Evolutionary conservation across 225 moss, liverwort and hornwort species (phyloP).

Genomic region (Pseudisothecium myosuroides): DNA sequence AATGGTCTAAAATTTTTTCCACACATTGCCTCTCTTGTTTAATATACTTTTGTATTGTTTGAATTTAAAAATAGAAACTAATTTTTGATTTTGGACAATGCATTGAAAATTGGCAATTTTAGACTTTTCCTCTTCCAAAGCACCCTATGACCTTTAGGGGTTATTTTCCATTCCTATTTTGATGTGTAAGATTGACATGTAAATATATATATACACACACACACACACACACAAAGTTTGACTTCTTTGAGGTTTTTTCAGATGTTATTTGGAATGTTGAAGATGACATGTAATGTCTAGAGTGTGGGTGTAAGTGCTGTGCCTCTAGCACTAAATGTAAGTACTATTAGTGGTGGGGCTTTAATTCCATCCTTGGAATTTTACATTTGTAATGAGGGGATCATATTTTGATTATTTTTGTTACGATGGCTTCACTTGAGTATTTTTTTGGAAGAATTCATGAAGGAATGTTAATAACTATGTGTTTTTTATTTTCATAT

Average conservation of each 20-base stretch:
- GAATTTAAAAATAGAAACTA: too few species aligned
- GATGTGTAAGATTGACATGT: too few species aligned
- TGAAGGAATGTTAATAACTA: neutral
- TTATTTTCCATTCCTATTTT: too few species aligned
- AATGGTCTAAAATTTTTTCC: neutral
- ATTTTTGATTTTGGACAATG: too few species aligned
- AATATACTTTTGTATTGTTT: too few species aligned
- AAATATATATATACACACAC: too few species aligned
- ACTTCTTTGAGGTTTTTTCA: accelerated
- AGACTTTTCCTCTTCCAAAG: too few species aligned
- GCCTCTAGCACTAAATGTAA: accelerated
- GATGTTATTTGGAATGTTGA: neutral
- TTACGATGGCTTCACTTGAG: neutral
- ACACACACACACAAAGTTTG: too few species aligned
- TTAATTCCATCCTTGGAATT: neutral
- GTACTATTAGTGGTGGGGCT: neutral
- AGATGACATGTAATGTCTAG: accelerated
- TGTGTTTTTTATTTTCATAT: neutral
- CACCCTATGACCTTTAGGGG: too few species aligned
- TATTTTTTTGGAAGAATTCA: accelerated
- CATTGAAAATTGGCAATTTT: too few species aligned
- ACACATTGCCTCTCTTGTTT: too few species aligned
- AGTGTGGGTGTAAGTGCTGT: too few species aligned
- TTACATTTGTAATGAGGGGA: accelerated
- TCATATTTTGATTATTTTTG: neutral